phyloP scores from a whole-genome alignment of 1,139 yeast genomes.

The Sugiyamaella grinbergsii region DNA sequence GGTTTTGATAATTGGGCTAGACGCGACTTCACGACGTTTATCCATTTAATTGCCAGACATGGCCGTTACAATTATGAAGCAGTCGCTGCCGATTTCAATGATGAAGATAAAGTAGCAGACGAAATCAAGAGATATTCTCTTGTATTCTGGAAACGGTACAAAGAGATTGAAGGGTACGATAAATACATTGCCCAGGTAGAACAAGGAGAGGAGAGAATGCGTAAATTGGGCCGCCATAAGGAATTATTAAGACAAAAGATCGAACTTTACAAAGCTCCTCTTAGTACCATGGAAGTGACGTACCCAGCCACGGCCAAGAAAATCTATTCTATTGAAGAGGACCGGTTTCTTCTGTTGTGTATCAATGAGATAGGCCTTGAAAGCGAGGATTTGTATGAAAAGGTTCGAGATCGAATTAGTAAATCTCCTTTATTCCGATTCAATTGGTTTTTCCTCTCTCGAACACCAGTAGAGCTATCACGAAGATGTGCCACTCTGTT shows the following conservation, averaged over 20 bases:
- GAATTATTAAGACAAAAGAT: conserved; percentile 65
- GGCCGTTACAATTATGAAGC: conserved; percentile 69
- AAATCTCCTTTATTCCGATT: conserved; percentile 75
- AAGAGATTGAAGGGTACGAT: conserved; percentile 80
- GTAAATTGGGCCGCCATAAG: conserved; percentile 65
- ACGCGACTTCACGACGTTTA: conserved; percentile 84
- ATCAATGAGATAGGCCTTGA: conserved; percentile 82
- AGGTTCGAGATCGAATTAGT: conserved; percentile 74
- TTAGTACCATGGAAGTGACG: conserved; percentile 75
- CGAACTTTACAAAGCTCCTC: conserved; percentile 63
- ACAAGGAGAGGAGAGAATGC: conserved; percentile 79
- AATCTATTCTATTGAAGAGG: conserved; percentile 83
- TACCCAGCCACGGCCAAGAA: conserved; percentile 85
- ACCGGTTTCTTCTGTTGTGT: conserved; percentile 71
- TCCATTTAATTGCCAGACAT: conserved; percentile 78
- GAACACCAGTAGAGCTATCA: conserved; percentile 84
- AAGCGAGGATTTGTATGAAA: conserved; percentile 72
- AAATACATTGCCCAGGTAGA: conserved; percentile 82
- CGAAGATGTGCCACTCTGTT: conserved; percentile 82
- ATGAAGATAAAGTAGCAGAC: conserved; percentile 64
- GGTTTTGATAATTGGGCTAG: conserved; percentile 86
- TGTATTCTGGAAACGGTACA: conserved; percentile 76
- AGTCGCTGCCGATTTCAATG: conserved; percentile 58
- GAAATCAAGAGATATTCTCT: conserved; percentile 73
- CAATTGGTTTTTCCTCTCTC: conserved; percentile 86